These are phyloP conservation scores for Termitomyces sp. DNA, from an alignment of 768 basidiomycete species.

Conservation along the genomic window DNA sequence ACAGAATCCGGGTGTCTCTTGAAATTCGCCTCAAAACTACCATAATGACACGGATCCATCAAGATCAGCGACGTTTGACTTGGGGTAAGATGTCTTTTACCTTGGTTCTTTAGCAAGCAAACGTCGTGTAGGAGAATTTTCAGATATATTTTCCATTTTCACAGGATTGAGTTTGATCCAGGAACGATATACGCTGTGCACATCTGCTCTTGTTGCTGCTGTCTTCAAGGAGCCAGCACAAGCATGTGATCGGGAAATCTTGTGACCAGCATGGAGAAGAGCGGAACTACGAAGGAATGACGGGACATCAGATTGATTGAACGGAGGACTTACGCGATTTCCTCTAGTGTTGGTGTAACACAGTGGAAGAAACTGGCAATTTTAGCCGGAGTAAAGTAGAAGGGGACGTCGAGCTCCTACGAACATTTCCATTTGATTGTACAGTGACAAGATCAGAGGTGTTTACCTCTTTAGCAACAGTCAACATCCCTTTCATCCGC, in stretches of 20 bases:
- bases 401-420: conserved; percentile 71
- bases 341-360: conserved; percentile 65
- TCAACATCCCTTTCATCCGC: conserved; percentile 95
- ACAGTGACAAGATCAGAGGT: neutral
- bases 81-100: conserved; percentile 28
- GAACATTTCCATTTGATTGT: neutral
- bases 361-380: conserved; percentile 82
- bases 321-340: conserved; percentile 56
- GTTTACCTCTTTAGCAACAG: conserved; percentile 78
- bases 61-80: neutral
- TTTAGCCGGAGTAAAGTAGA: conserved; percentile 84
- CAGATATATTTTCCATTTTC: conserved; percentile 74
- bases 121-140: conserved; percentile 61
- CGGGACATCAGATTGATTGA: neutral
- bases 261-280: conserved; percentile 78
- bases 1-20: conserved; percentile 61
- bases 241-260: conserved; percentile 89
- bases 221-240: conserved; percentile 89
- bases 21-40: conserved; percentile 67
- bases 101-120: conserved; percentile 63
- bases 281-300: conserved; percentile 58
- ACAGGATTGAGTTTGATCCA: conserved; percentile 83
- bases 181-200: conserved; percentile 82
- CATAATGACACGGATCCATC: neutral
- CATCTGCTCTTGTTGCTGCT: conserved; percentile 57